phyloP scores from a whole-genome alignment of 2,329 filamentous ascomycete species.

The Fusarium sp. region DNA sequence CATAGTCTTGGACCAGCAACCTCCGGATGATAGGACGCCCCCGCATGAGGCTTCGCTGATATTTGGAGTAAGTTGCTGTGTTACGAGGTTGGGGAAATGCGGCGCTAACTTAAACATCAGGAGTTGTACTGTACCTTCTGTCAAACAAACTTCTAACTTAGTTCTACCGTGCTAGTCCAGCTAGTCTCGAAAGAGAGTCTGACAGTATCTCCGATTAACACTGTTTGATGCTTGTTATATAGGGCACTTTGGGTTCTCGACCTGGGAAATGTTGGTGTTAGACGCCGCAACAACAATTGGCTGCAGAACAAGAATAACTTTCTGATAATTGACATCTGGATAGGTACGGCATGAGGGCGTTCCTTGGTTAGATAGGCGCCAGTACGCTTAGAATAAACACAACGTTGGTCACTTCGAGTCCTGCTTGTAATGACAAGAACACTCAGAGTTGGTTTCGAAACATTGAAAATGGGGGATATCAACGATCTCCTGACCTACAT shows the following conservation, averaged over 20 bases:
- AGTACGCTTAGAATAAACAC: neutral
- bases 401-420: neutral
- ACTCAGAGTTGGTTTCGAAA: neutral
- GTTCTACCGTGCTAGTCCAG: neutral
- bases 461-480: neutral
- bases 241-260: neutral
- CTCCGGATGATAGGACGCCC: neutral
- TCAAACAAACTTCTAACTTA: neutral
- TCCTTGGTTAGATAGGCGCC: neutral
- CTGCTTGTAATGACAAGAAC: neutral
- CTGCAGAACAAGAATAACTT: neutral
- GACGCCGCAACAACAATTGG: neutral
- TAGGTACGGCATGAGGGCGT: neutral
- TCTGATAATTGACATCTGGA: neutral
- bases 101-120: neutral
- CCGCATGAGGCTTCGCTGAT: neutral
- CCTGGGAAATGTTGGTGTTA: neutral
- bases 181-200: neutral
- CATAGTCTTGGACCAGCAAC: neutral
- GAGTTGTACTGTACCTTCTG: neutral
- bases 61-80: neutral
- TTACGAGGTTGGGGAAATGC: constrained; percentile 11
- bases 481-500: neutral
- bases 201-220: neutral
- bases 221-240: neutral